Conservation (phyloP, 2,329 filamentous ascomycete species). For the Cladophialophora bantiana region DNA sequence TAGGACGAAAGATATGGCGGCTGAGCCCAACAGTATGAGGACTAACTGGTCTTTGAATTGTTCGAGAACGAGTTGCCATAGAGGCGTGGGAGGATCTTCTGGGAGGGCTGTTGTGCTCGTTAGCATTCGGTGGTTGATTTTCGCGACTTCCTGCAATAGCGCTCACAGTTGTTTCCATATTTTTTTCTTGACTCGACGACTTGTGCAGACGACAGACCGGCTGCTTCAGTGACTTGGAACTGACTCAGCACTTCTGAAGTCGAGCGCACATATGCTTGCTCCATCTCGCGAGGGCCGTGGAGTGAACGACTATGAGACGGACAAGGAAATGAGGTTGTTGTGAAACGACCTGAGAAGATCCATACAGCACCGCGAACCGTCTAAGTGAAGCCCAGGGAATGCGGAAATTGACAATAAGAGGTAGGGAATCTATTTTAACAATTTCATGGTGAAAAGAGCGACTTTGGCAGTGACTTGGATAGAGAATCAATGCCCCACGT, state of each 20-base stretch:
- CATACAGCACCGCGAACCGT: constrained; percentile 24
- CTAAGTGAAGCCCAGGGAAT: constrained; percentile 9
- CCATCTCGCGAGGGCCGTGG: constrained; percentile 50
- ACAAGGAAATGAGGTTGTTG: constrained; percentile 18
- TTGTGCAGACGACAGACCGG: constrained; percentile 59
- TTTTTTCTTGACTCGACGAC: constrained; percentile 55
- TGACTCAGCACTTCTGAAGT: constrained; percentile 59
- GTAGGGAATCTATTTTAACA: constrained; percentile 21
- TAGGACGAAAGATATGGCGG: constrained; percentile 89
- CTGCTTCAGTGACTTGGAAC: constrained; percentile 59
- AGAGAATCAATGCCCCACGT: constrained; percentile 27
- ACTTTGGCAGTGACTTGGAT: constrained; percentile 21
- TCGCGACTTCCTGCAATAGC: neutral
- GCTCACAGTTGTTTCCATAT: constrained; percentile 63
- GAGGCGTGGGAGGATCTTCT: constrained; percentile 92
- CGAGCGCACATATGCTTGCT: constrained; percentile 60
- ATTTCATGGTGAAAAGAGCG: constrained; percentile 12
- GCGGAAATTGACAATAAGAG: neutral
- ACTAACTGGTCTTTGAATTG: constrained; percentile 99
- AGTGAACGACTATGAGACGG: constrained; percentile 20
- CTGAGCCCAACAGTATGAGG: constrained; percentile 90
- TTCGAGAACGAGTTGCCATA: constrained; percentile 96
- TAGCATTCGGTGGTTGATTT: constrained; percentile 35
- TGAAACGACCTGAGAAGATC: constrained; percentile 9
- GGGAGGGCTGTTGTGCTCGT: constrained; percentile 63